phyloP scores from a whole-genome alignment of 768 basidiomycete genomes.

The Lenzites betulinus region DNA sequence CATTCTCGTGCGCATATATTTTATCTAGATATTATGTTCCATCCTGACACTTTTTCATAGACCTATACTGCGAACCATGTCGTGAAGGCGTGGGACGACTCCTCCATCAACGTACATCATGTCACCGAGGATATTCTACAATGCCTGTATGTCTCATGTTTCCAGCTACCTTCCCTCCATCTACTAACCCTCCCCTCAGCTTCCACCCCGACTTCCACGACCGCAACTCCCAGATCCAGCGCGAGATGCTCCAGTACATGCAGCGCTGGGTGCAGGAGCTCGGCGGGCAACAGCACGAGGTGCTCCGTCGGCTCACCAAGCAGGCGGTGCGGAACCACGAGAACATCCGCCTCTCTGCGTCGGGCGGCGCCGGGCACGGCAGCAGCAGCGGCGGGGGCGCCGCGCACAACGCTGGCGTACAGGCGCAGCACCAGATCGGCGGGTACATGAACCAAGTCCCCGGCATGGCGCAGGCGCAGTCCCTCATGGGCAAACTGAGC shows the following conservation, averaged over 20 bases:
- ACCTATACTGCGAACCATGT: slow-evolving; percentile 67
- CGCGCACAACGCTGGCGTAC: slow-evolving; percentile 46
- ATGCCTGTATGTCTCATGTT: slow-evolving; percentile 53
- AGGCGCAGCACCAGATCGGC: slow-evolving; percentile 50
- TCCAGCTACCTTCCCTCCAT: background rate
- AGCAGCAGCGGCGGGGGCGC: slow-evolving; percentile 41
- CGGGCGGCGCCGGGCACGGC: slow-evolving; percentile 46
- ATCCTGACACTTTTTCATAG: slow-evolving; percentile 32
- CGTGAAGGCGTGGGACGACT: slow-evolving; percentile 81
- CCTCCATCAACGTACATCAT: slow-evolving; percentile 54
- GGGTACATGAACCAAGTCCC: slow-evolving; percentile 37
- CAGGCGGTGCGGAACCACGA: slow-evolving; percentile 70
- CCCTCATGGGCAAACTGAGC: slow-evolving; percentile 18
- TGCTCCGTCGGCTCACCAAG: slow-evolving; percentile 61
- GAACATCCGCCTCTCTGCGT: slow-evolving; percentile 61
- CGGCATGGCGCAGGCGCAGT: slow-evolving; percentile 18
- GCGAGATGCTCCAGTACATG: slow-evolving; percentile 75
- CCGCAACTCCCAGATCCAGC: slow-evolving; percentile 61
- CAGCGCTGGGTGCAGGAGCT: slow-evolving; percentile 58
- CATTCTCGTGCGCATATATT: slow-evolving; percentile 52
- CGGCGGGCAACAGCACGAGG: slow-evolving; percentile 46
- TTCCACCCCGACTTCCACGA: slow-evolving; percentile 88
- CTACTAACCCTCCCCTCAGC: slow-evolving; percentile 36
- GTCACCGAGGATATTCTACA: slow-evolving; percentile 64
- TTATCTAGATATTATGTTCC: background rate